phyloP scores from a whole-genome alignment of 305 asterid genomes.

The Salvia sclarea region DNA sequence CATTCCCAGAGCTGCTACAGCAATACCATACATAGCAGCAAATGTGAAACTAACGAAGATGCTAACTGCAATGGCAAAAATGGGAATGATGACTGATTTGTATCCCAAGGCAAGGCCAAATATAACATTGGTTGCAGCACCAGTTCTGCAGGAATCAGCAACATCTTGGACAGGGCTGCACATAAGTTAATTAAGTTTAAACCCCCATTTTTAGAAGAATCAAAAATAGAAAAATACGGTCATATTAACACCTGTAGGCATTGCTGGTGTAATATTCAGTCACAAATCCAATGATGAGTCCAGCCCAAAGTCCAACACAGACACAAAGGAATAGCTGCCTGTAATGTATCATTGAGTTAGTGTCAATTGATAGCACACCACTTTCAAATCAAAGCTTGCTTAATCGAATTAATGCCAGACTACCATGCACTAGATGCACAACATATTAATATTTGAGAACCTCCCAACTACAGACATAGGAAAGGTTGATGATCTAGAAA shows the following conservation, averaged over 20 bases:
- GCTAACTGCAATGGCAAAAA: constrained; percentile 80
- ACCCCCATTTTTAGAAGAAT: not conserved
- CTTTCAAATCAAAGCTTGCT: not conserved
- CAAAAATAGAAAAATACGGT: not conserved
- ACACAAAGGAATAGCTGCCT: constrained; percentile 70
- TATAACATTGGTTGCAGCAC: constrained; percentile 91
- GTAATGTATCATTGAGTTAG: constrained; percentile 27
- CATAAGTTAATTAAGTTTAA: not conserved
- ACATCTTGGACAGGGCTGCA: constrained; percentile 95
- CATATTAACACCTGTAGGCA: constrained; percentile 55
- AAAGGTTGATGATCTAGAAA: not conserved
- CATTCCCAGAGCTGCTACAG: constrained; percentile 91
- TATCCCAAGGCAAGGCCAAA: constrained; percentile 95
- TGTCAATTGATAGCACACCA: not conserved
- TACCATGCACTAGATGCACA: not conserved
- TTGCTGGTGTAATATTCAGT: constrained; percentile 70
- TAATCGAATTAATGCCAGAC: not conserved
- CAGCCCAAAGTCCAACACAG: constrained; percentile 73
- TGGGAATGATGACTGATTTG: constrained; percentile 89
- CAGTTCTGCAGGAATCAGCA: constrained; percentile 96
- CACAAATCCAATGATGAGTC: constrained; percentile 66
- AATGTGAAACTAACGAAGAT: constrained; percentile 82
- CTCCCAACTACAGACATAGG: not conserved
- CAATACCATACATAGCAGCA: constrained; percentile 95
- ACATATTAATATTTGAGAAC: not conserved